Base-by-base conservation (phyloP, 106 monocot species). In the Chionographis japonica region DNA sequence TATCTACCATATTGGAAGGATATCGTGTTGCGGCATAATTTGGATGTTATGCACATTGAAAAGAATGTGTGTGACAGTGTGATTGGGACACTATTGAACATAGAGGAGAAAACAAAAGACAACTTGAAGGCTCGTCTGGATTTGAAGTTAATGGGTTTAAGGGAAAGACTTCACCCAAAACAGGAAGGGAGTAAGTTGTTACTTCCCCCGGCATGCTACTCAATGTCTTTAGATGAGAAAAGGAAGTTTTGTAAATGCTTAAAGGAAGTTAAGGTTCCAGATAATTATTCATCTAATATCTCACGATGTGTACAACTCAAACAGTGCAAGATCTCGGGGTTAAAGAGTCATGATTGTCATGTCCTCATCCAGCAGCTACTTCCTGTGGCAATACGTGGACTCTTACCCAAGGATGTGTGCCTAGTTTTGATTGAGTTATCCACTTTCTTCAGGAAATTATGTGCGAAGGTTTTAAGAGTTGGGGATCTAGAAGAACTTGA, bases 321-420 rank as follows among this genome's bases (percentile, higher is more conserved):
- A 17, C 41, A 63, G 2, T 3, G 19, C 13, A 63, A 55, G n/a
- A 54, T 56, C 5, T 63, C 18, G 1, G 40, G 60, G 4, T 11
- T 68, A 2, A 75, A 68, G 27, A 68, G 61, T 35, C 68, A 68
- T 62, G 75, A 75, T 68, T 61, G 40, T 16, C 61, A 75, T 43
- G 41, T 68, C 12, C 3, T 68, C 5, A 6, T 68, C 7, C 75
- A 54, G 54, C 14, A 12, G 0, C 14, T 68, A 9, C 55, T 68
- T 19, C 37, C 75, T 7, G 4, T 68, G 15, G 41, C 40, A 5
- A 19, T 75, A 8, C 12, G 39, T 67, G 75, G 51, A 4, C 6
- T 56, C 18, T 3, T 67, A 0, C 12, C 37, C 3, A 67, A 61
- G 52, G 3, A 50, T 6, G 51, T 75, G 2, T 51, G 40, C 19